phyloP scores from a whole-genome alignment of 176 grass and related monocot genomes.

The Oryza longistaminata region DNA sequence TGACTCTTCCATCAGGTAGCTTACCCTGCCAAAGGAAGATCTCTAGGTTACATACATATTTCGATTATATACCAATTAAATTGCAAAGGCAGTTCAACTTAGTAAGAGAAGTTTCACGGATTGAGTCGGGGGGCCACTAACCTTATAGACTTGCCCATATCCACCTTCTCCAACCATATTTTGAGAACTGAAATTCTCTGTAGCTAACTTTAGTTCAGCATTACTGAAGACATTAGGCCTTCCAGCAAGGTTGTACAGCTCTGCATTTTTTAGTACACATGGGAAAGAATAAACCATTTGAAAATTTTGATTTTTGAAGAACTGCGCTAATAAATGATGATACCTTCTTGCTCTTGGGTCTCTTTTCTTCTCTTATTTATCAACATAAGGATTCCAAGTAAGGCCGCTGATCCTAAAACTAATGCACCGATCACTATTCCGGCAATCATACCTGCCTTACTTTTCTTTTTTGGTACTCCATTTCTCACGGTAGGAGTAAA shows the following conservation, averaged over 20 bases:
- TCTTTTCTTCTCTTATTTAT: conserved; percentile 44
- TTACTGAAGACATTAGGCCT: conserved; percentile 33
- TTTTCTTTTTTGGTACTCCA: conserved; percentile 34
- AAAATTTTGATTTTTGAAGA: not conserved
- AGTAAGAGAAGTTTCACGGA: no score
- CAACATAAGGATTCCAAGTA: conserved; percentile 45
- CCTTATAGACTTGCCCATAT: conserved; percentile 68
- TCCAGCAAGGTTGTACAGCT: conserved; percentile 27
- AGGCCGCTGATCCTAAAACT: conserved; percentile 29
- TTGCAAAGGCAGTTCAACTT: no score
- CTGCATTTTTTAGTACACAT: not conserved
- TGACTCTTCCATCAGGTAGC: no score
- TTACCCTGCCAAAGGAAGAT: no score
- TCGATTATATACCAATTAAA: no score
- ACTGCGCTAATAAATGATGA: not conserved
- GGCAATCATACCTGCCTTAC: conserved; percentile 44
- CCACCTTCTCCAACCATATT: conserved; percentile 69
- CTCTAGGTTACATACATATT: no score
- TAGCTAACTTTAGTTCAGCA: conserved; percentile 26
- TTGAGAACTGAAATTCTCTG: conserved; percentile 43
- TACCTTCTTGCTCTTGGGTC: conserved; percentile 40
- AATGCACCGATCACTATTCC: conserved; percentile 43
- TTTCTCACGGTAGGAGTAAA: conserved; percentile 73
- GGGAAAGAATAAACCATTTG: not conserved
- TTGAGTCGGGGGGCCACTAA: not conserved